Evolutionary conservation across 106 monocot species (phyloP), one percentile per base, ranked within the genome.

Genomic region (Alisma plantagoaquatica): DNA sequence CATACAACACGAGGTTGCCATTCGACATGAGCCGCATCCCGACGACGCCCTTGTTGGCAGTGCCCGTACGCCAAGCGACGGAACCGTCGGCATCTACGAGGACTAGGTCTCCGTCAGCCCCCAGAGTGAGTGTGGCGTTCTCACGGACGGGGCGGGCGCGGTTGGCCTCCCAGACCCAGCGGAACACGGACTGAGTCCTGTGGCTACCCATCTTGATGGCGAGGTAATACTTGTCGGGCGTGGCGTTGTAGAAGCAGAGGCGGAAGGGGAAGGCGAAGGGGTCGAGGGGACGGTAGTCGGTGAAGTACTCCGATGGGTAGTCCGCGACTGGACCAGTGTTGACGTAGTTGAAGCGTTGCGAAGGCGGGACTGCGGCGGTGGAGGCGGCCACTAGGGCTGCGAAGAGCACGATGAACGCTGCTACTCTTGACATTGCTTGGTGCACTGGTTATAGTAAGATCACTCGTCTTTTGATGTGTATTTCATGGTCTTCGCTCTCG

Each of bases 81-180:
- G 28, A 26, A 3, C 79, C 61, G 41, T 74, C 66, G 26, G 70
- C 60, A 20, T 74, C 69, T 31, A 70, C 29, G 15, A 79, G 79
- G 56, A 74, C 55, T 38, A 81, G 75, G 48, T 75, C 56, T 33
- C 80, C 80, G 29, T 62, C 46, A 27, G 67, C 2, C 17, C 47
- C 52, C 49, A 81, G 64, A 18, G 67, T 54, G 54, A 81, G 60
- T 29, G 67, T 67, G 42, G 80, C 67, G 19, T 81, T 81, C 18
- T 75, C 67, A 15, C 42, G 14, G 19, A 81, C 80, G 6, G 80
- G 80, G 27, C 53, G 38, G 63, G 54, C 59, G 3, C 71, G 80
- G 67, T 83, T 83, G 43, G 77, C 77, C 5, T 66, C 66, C 82
- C 82, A 83, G 29, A 83, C 73, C 73, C 73, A 83, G 19, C 73